A percentile compares a stretch with the other conserved stretches of the same genome.
These are phyloP conservation scores for Grigorovia humatica DNA, from an alignment of 805 yeast genomes.

Conservation along the genomic window DNA sequence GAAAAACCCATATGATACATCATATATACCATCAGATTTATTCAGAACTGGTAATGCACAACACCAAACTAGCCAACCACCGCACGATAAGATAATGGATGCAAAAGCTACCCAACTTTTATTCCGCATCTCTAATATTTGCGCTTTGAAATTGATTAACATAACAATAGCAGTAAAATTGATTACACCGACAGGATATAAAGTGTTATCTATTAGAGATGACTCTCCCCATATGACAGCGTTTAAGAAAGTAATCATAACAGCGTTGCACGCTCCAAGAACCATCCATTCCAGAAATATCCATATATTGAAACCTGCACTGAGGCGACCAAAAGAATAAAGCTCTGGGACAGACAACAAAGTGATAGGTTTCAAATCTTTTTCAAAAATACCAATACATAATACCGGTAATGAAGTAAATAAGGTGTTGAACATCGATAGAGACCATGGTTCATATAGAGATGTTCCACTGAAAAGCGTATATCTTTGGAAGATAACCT, in stretches of 20 bases:
- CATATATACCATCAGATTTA: conserved; percentile 44
- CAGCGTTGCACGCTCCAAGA: conserved; percentile 62
- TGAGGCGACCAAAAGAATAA: conserved; percentile 65
- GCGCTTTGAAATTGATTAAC: conserved; percentile 68
- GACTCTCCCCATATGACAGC: conserved; percentile 62
- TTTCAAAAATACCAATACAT: conserved; percentile 91
- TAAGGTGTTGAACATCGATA: conserved; percentile 92
- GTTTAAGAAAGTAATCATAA: conserved; percentile 56
- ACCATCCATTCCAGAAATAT: conserved; percentile 72
- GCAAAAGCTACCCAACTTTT: conserved; percentile 59
- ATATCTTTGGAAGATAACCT: conserved; percentile 74
- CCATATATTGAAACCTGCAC: conserved; percentile 59
- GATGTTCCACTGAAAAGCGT: conserved; percentile 90
- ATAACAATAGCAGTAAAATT: conserved; percentile 63
- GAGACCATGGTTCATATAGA: conserved; percentile 88
- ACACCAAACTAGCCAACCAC: conserved; percentile 85
- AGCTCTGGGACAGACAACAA: conserved; percentile 86
- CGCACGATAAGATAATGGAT: conserved; percentile 57
- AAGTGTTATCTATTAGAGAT: conserved; percentile 59
- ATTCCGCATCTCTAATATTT: conserved; percentile 70
- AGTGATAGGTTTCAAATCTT: conserved; percentile 81
- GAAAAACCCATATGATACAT: conserved; percentile 58
- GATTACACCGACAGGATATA: conserved; percentile 74
- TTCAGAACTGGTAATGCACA: conserved; percentile 64
- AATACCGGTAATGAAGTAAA: conserved; percentile 89